Conservation (phyloP, 2,329 filamentous ascomycete species). For the Boeremia lycopersici region DNA sequence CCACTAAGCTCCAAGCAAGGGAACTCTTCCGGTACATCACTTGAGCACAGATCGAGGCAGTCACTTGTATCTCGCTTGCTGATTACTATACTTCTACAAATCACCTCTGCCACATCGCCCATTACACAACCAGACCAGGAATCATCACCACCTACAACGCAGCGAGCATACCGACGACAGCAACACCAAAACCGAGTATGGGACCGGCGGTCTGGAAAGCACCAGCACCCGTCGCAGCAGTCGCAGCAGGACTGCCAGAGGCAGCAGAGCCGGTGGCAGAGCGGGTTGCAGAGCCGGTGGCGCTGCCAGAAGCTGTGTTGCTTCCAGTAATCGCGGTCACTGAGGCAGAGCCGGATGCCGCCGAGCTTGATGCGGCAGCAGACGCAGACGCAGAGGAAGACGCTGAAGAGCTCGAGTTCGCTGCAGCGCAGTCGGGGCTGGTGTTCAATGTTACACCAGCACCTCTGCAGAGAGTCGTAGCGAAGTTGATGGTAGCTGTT, state of each 20-base stretch:
- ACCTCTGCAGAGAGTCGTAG: conserved; percentile 48
- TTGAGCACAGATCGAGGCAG: not conserved
- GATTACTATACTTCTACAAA: not conserved
- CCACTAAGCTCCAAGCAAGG: not conserved
- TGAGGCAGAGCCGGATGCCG: conserved; percentile 7
- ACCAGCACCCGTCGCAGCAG: conserved; percentile 27
- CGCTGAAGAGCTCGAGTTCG: conserved; percentile 18
- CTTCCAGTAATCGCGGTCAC: conserved; percentile 6
- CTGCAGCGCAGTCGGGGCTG: conserved; percentile 42
- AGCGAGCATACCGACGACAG: conserved; percentile 35
- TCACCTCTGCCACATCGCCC: not conserved
- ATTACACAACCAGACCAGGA: not conserved
- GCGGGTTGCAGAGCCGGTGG: conserved; percentile 5
- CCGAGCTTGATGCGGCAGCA: conserved; percentile 17
- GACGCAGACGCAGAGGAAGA: conserved; percentile 17
- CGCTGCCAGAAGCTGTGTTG: conserved; percentile 14
- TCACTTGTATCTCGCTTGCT: not conserved
- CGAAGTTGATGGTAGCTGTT: conserved; percentile 51
- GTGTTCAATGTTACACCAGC: conserved; percentile 49
- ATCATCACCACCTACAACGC: conserved; percentile 26
- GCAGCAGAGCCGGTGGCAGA: conserved; percentile 9
- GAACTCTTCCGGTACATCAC: not conserved
- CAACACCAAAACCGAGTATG: conserved; percentile 33
- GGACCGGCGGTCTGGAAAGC: conserved; percentile 29
- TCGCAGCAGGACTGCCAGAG: conserved; percentile 8